Evolutionary conservation across 228 moss, liverwort and hornwort species (phyloP), one percentile per base, ranked within the genome.

Genomic region (Sphagnum fallax): DNA sequence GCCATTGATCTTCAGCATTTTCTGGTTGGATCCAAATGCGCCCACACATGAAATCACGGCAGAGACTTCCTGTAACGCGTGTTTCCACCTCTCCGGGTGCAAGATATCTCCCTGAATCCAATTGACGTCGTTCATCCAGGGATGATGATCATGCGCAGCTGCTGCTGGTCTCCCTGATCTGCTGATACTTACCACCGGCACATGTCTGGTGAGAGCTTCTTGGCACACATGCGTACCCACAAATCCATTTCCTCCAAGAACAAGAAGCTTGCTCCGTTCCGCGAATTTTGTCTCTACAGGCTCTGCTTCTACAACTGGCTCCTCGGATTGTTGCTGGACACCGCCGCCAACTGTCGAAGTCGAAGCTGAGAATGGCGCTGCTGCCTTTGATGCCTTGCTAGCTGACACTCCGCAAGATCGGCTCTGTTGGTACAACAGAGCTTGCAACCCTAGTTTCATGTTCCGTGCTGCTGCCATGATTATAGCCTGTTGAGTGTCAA

Each of bases 11-110:
- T 70, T 87, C 64, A 72, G 74, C 95, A 95, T 95, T 53, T 87
- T 76, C 9, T 80, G 84, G 53, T 90, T 92, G 60, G 92, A 85
- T 58, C 95, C 95, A 47, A 95, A 95, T 6, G 87, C 95, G 10
- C 95, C 95, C 0, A 95, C 92, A 60, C 95, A 95, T 0, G 95
- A 95, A 53, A 92, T 88, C 51, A 95, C 92, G 47, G 92, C 87
- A 4, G 85, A 79, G 51, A 86, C 89, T 32, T 89, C 87, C 6
- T 64, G 65, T 65, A 95, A 75, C 4, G 69, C 47, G 63, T 76
- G 68, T 57, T 66, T 69, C 95, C 92, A 95, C 16, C 69, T 77
- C 4, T 81, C 72, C 0, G 89, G 75, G 0, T 95, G 79, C 49
- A 95, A 90, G 15, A 92, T 74, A 49, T 83, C 87, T 49, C 89